These are phyloP conservation scores for Cystofilobasidium capitatum DNA, from an alignment of 768 basidiomycete species.

Conservation along the genomic window DNA sequence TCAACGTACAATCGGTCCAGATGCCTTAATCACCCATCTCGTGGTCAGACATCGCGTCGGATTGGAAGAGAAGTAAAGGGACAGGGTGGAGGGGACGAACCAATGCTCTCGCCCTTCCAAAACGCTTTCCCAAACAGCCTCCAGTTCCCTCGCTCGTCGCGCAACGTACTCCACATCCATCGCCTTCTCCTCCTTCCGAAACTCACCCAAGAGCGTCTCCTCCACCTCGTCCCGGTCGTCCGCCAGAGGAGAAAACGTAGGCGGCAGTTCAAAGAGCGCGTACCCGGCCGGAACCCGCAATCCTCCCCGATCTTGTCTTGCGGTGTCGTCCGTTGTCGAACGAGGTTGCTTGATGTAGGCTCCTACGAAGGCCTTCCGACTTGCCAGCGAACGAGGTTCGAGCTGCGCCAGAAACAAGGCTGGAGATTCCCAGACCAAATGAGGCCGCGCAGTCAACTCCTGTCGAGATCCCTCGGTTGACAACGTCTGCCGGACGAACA, in stretches of 20 bases:
- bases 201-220: not conserved
- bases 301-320: not conserved
- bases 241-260: not conserved
- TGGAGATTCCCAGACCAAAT: too few relatives aligned
- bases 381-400: not conserved
- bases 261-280: not conserved
- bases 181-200: not conserved
- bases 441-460: too few relatives aligned
- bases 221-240: not conserved
- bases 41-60: too few relatives aligned
- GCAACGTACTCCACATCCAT: not conserved
- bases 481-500: not conserved
- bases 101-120: not conserved
- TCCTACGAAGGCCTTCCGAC: not conserved
- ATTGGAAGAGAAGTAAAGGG: too few relatives aligned
- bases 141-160: not conserved
- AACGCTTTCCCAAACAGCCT: not conserved
- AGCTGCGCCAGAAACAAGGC: not conserved
- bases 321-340: not conserved
- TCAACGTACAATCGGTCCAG: not conserved
- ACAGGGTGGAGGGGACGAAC: too few relatives aligned
- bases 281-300: not conserved
- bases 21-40: not conserved
- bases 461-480: too few relatives aligned
- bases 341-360: not conserved